Evolutionary conservation across 1,139 yeast species (phyloP).

Genomic region (Hemisphaericaspora lyxosophila): DNA sequence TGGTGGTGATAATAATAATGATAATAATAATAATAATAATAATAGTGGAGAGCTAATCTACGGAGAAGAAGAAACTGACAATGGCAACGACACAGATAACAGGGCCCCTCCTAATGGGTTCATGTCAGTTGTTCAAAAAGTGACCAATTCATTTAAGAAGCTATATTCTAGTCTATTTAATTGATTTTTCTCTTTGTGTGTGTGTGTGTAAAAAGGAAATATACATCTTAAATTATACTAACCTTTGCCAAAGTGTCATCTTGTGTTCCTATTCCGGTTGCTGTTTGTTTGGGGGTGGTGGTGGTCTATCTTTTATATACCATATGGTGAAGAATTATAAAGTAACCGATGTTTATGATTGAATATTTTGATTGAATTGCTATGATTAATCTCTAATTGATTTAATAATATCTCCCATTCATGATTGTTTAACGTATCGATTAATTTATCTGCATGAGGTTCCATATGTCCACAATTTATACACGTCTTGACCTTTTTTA

Average conservation of each 20-base stretch:
- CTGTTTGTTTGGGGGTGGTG: too few species aligned
- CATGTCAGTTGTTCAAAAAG: constrained; percentile 11
- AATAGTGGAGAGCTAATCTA: background rate
- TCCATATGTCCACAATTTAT: constrained; percentile 35
- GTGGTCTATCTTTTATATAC: background rate
- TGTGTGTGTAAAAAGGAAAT: too few species aligned
- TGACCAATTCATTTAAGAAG: constrained; percentile 12
- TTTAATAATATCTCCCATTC: constrained; percentile 34
- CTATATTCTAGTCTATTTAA: constrained; percentile 12
- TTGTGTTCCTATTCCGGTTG: background rate
- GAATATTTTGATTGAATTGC: constrained; percentile 20
- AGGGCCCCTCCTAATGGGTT: too few species aligned
- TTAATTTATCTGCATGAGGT: constrained; percentile 12
- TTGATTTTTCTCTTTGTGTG: constrained; percentile 1
- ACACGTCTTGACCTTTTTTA: constrained; percentile 27
- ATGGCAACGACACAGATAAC: background rate
- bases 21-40: constrained; percentile 1
- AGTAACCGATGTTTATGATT: constrained; percentile 15
- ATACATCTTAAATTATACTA: background rate
- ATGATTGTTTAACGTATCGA: constrained; percentile 18
- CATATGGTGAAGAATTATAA: constrained; percentile 9
- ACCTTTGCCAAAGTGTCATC: background rate
- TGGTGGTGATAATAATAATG: background rate
- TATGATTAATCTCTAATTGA: constrained; percentile 18
- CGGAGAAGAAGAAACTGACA: background rate